These are phyloP conservation scores for Globisporangium barbulae DNA, from an alignment of 352 stramenopile species.

Conservation along the genomic window DNA sequence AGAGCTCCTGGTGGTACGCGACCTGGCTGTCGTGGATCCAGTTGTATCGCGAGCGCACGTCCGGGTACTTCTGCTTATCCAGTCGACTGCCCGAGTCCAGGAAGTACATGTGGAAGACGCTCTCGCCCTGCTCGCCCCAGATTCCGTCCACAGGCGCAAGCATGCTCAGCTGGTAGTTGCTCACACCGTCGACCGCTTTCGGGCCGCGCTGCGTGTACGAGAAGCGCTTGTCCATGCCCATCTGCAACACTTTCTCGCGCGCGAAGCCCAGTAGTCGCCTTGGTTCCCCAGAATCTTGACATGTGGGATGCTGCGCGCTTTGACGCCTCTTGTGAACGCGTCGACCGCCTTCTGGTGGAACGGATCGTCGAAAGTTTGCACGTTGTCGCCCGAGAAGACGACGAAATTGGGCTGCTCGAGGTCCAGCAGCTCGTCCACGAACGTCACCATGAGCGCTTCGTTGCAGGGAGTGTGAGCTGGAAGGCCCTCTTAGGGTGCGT, in stretches of 20 bases:
- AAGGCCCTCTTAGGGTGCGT: background rate
- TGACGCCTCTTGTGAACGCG: slow-evolving; percentile 33
- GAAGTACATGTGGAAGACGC: slow-evolving; percentile 72
- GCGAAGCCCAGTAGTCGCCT: slow-evolving; percentile 44
- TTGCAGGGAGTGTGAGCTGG: slow-evolving; percentile 10
- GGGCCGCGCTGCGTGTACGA: slow-evolving; percentile 53
- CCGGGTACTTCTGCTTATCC: slow-evolving; percentile 25
- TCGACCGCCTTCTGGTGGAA: slow-evolving; percentile 34
- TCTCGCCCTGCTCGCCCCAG: slow-evolving; percentile 29
- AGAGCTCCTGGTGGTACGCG: slow-evolving; percentile 35
- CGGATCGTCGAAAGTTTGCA: slow-evolving; percentile 27
- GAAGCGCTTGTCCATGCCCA: slow-evolving; percentile 30
- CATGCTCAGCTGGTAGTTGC: slow-evolving; percentile 61
- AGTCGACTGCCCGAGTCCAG: slow-evolving; percentile 47
- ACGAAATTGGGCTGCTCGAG: slow-evolving; percentile 64
- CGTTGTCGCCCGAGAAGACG: slow-evolving; percentile 61
- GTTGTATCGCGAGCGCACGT: slow-evolving; percentile 31
- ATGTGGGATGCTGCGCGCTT: slow-evolving; percentile 45
- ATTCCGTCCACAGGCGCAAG: slow-evolving; percentile 33
- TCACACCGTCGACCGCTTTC: slow-evolving; percentile 41
- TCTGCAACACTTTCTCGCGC: slow-evolving; percentile 36
- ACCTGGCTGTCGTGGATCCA: slow-evolving; percentile 50
- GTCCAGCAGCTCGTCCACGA: slow-evolving; percentile 55
- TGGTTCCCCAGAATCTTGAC: slow-evolving; percentile 70
- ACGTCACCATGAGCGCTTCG: slow-evolving; percentile 45